Base-by-base conservation (phyloP, 1,284 basidiomycete species). In the Naganishia liquefaciens region DNA sequence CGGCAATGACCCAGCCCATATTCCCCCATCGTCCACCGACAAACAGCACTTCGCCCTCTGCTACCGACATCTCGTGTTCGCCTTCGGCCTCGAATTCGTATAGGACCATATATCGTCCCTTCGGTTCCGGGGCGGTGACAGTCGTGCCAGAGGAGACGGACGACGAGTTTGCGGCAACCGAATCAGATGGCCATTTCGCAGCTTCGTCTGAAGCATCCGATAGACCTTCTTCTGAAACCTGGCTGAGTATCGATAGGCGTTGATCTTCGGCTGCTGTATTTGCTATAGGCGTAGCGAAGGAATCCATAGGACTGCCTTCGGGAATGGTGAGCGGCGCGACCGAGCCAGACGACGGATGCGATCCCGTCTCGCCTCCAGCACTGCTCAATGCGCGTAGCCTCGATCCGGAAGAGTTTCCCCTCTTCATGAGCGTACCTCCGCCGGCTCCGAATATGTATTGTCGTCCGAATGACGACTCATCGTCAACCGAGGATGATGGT, bases 1-100 rank as follows among this genome's bases (percentile, higher is more conserved):
- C 54, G 25, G 75, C 77, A n/a, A 79, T 73, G 42, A 79, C 77
- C 77, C 77, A 79, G 10, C 77, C 77, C 39, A 72, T 69, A 6
- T 64, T 65, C 49, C 75, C 75, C 5, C 77, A 77, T 58, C 76
- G 63, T 15, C 76, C 76, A 17, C 69, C 67, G n/a, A 79, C 71
- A 28, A 75, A 70, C 23, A 79, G 57, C 28, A 77, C 47, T 53
- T 77, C 75, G 11, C 76, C 77, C 58, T 75, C 76, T 15, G 68
- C 69, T 4, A 79, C 57, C 1, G 62, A 68, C 68, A 79, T 75
- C 67, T 79, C 77, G 65, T 77, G 73, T 52, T 73, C 71, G 17
- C 76, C 75, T 60, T 75, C 68, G 7, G 75, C 70, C 46, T 72
- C 73, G 58, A 79, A 79, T 3, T 72, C 52, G 69, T 74, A 79